These are phyloP conservation scores for Lignosus rhinocerotis DNA, from an alignment of 1,284 basidiomycete species.

Conservation along the genomic window DNA sequence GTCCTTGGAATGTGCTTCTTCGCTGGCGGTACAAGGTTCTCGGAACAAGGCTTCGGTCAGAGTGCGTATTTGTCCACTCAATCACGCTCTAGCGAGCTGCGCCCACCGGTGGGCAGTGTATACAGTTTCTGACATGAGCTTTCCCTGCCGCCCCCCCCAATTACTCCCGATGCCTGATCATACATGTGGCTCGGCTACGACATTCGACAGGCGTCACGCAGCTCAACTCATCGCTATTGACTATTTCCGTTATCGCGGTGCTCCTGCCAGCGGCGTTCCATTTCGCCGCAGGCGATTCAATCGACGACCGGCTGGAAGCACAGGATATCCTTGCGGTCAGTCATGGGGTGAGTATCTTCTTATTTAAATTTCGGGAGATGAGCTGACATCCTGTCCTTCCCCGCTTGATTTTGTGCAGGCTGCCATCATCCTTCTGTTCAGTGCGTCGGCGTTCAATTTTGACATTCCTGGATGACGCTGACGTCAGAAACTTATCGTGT, in stretches of 20 bases:
- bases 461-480: neutral
- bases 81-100: neutral
- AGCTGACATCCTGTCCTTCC: conserved; percentile 5
- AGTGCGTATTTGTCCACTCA: conserved; percentile 42
- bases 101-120: neutral
- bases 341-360: conserved; percentile 61
- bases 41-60: conserved; percentile 72
- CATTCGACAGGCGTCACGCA: conserved; percentile 64
- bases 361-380: neutral
- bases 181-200: neutral
- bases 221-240: conserved; percentile 78
- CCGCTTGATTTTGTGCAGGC: conserved; percentile 41
- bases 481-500: neutral
- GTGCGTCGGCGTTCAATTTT: conserved; percentile 41
- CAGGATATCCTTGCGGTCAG: conserved; percentile 70
- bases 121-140: neutral
- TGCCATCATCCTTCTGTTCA: conserved; percentile 78
- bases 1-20: conserved; percentile 85
- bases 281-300: conserved; percentile 35
- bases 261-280: conserved; percentile 70
- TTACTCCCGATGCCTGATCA: neutral
- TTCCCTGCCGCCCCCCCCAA: neutral
- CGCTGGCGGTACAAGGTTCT: conserved; percentile 66
- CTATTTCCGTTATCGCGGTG: conserved; percentile 78
- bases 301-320: conserved; percentile 35